Evolutionary conservation across 1,284 basidiomycete genomes (phyloP).

Genomic region (Naganishia cerealis): DNA sequence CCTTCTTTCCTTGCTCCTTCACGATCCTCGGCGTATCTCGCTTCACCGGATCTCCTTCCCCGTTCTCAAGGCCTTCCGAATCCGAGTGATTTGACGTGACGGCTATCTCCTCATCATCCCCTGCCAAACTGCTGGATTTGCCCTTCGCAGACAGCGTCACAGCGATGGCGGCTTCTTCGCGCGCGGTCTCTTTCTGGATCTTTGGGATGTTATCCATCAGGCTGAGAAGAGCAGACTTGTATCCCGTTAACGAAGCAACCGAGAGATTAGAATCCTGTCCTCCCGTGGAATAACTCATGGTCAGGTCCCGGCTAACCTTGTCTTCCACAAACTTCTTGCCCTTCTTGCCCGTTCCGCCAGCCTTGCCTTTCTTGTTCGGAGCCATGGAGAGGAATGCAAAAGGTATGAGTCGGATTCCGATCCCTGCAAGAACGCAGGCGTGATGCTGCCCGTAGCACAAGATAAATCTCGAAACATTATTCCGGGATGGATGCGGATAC

Average conservation of each 20-base stretch:
- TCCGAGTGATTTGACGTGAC: not conserved
- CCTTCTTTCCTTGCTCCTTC: conserved; percentile 6
- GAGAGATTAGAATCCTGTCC: not conserved
- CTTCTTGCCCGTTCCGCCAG: conserved; percentile 48
- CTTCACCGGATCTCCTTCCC: not conserved
- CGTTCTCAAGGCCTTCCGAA: not conserved
- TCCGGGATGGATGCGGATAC: no score
- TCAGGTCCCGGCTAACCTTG: conserved; percentile 40
- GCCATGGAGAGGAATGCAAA: not conserved
- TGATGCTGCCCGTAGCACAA: no score
- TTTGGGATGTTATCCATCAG: conserved; percentile 19
- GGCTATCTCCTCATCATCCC: conserved; percentile 4
- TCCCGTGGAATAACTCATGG: not conserved
- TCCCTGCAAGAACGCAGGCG: no score
- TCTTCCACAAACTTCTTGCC: conserved; percentile 52
- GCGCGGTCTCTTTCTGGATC: conserved; percentile 20
- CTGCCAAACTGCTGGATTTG: conserved; percentile 20
- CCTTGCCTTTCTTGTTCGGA: conserved; percentile 36
- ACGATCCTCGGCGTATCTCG: not conserved
- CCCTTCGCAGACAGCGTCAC: conserved; percentile 16
- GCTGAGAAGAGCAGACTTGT: conserved; percentile 15
- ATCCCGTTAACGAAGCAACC: not conserved
- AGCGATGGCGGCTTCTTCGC: not conserved
- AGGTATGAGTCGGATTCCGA: no score
- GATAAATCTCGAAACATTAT: no score